Conservation (phyloP, 2,329 filamentous ascomycete species). For the Juglanconis juglandina region DNA sequence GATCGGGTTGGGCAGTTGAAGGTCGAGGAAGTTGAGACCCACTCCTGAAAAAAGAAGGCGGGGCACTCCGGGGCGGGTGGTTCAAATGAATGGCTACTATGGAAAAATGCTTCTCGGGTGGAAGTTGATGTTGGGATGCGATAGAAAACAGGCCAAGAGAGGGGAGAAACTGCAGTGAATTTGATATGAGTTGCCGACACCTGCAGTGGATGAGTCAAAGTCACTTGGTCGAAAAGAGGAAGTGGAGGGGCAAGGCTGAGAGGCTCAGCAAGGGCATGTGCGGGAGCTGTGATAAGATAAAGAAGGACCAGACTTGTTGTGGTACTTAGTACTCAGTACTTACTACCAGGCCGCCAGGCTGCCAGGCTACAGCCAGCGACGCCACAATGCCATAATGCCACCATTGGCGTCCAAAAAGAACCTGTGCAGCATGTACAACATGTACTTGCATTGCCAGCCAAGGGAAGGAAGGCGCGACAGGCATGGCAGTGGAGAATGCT, state of each 20-base stretch:
- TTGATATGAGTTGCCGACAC: too few relatives aligned
- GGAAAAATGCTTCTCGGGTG: too few relatives aligned
- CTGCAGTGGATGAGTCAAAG: neutral
- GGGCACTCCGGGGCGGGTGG: neutral
- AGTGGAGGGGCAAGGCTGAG: neutral
- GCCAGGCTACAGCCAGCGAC: neutral
- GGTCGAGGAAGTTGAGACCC: neutral
- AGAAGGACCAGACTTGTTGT: neutral
- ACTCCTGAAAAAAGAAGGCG: slow-evolving; percentile 8
- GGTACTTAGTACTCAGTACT: neutral
- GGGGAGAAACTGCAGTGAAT: too few relatives aligned
- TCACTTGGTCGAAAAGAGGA: neutral
- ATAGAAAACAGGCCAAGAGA: too few relatives aligned
- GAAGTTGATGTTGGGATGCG: too few relatives aligned
- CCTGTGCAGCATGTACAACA: too few relatives aligned
- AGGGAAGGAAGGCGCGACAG: too few relatives aligned
- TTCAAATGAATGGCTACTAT: neutral
- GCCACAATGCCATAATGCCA: too few relatives aligned
- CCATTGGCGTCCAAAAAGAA: too few relatives aligned
- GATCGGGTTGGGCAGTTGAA: neutral
- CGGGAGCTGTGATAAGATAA: neutral
- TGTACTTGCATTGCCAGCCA: too few relatives aligned
- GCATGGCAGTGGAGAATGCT: neutral
- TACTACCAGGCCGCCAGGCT: too few relatives aligned
- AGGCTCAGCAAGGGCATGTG: neutral